Conservation (phyloP, 73 alveolate genomes). For the Paramecium caudatum region DNA sequence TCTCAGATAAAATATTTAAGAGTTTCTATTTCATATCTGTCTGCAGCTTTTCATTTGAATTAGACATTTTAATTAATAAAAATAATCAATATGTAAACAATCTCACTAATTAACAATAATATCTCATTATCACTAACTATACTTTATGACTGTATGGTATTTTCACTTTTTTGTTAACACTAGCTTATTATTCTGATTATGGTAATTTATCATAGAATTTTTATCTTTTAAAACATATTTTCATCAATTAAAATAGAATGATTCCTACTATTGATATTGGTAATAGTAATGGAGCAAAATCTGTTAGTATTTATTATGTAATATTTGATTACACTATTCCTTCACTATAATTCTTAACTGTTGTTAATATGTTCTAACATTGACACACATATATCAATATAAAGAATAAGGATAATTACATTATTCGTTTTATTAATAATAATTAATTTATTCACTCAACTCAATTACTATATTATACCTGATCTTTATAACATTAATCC, state of each 20-base stretch:
- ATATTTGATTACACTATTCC: background rate
- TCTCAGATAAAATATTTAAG: constrained; percentile 45
- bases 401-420: background rate
- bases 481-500: background rate
- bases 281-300: background rate
- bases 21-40: constrained; percentile 2
- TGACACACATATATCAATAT: background rate
- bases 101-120: background rate
- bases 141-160: background rate
- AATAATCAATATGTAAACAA: background rate
- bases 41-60: background rate
- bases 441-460: constrained; percentile 2
- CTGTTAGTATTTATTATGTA: background rate
- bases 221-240: background rate
- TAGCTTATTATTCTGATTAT: background rate
- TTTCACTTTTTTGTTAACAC: background rate
- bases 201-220: background rate
- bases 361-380: background rate
- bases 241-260: background rate
- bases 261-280: background rate
- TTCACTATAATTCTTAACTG: background rate
- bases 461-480: constrained; percentile 1
- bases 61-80: background rate
- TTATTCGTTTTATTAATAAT: background rate
- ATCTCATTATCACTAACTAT: background rate